Evolutionary conservation across 2,329 filamentous ascomycete species (phyloP).

Genomic region (Penicillium vulpinum): DNA sequence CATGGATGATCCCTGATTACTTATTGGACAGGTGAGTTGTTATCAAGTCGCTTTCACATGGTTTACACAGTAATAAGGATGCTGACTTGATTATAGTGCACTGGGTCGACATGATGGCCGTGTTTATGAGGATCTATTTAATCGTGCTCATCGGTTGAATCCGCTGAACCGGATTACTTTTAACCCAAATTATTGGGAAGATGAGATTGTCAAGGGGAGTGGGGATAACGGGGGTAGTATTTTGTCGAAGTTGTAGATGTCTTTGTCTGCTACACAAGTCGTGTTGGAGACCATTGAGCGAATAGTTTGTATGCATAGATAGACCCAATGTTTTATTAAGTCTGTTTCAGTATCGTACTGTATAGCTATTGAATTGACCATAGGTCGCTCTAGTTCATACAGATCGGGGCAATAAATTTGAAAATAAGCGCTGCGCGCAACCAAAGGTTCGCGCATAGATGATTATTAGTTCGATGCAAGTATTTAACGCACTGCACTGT

Average conservation of each 20-base stretch:
- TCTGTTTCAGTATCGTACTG: not conserved
- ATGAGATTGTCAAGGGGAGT: conserved; percentile 28
- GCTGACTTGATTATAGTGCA: conserved; percentile 36
- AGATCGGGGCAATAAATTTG: not conserved
- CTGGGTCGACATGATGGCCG: conserved; percentile 54
- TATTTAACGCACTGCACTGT: not conserved
- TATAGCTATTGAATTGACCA: not conserved
- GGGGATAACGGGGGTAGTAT: conserved; percentile 15
- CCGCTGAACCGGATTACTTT: conserved; percentile 54
- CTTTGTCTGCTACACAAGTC: not conserved
- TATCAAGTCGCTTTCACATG: not conserved
- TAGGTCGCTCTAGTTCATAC: not conserved
- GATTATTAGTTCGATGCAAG: not conserved
- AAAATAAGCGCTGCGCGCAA: not conserved
- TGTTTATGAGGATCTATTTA: conserved; percentile 56
- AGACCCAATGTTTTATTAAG: not conserved
- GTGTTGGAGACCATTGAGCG: not conserved
- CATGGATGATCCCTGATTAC: conserved; percentile 56
- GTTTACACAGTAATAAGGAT: not conserved
- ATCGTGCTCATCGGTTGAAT: conserved; percentile 53
- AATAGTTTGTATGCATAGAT: not conserved
- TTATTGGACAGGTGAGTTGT: conserved; percentile 44
- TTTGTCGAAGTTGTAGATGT: conserved; percentile 18
- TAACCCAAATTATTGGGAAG: conserved; percentile 41
- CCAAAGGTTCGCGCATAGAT: not conserved